Percentiles rank a stretch among this genome's conserved stretches.
Conservation (phyloP, 805 yeast species). For the Yarrowia alimentaria region DNA sequence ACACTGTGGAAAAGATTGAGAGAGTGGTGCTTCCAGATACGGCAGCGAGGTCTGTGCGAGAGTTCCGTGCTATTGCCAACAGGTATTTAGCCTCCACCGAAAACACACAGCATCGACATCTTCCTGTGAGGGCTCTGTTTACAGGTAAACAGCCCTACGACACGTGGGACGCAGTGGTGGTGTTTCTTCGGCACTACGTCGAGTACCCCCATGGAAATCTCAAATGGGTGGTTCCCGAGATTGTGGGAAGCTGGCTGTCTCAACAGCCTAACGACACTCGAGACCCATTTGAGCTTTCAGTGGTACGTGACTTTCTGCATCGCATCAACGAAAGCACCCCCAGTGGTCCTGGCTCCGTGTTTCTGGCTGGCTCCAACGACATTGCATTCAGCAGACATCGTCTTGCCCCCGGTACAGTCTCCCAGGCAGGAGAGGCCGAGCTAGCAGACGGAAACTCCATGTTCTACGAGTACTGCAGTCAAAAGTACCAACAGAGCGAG, state of each 20-base stretch:
- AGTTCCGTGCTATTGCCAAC: constrained; percentile 2
- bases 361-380: constrained; percentile 7
- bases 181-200: constrained; percentile 3
- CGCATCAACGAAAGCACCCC: constrained; percentile 5
- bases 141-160: constrained; percentile 6
- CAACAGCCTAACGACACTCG: background rate
- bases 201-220: constrained; percentile 11
- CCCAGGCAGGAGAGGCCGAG: background rate
- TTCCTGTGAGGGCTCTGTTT: background rate
- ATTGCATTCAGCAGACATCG: constrained; percentile 13
- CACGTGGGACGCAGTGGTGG: constrained; percentile 19
- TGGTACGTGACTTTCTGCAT: constrained; percentile 1
- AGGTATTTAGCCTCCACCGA: background rate
- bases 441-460: constrained; percentile 9
- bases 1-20: constrained; percentile 4
- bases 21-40: background rate
- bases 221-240: constrained; percentile 15
- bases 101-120: constrained; percentile 1
- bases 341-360: constrained; percentile 14
- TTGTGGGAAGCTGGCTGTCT: constrained; percentile 3
- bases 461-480: constrained; percentile 7
- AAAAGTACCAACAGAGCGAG: background rate
- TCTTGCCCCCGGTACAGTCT: background rate
- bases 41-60: constrained; percentile 5
- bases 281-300: background rate